Conservation (phyloP, 768 basidiomycete genomes). For the Lentinula detonsa region DNA sequence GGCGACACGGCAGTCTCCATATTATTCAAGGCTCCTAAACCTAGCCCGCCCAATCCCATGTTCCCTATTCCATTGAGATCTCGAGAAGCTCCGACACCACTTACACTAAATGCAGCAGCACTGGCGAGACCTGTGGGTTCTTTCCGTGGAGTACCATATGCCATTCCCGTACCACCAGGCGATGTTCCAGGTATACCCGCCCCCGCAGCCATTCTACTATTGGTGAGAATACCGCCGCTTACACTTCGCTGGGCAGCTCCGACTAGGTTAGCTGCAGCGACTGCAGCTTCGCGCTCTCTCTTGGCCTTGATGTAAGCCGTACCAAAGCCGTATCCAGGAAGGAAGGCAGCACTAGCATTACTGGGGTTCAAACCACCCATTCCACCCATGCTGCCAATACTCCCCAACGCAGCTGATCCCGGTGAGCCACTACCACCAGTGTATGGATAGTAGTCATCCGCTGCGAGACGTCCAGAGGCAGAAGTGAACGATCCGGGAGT, state of each 20-base stretch:
- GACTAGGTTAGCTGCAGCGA: slow-evolving; percentile 7
- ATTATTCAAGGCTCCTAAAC: slow-evolving; percentile 25
- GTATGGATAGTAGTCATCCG: slow-evolving; percentile 21
- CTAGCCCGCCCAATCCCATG: slow-evolving; percentile 15
- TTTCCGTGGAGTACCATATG: neutral
- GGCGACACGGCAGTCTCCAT: slow-evolving; percentile 47
- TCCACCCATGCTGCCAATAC: slow-evolving; percentile 20
- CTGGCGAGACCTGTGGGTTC: neutral
- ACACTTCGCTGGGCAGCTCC: neutral
- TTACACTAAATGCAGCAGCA: slow-evolving; percentile 1
- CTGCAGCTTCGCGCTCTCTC: slow-evolving; percentile 20
- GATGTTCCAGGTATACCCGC: slow-evolving; percentile 1
- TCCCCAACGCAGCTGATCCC: neutral
- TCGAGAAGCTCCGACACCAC: slow-evolving; percentile 7
- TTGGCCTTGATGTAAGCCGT: slow-evolving; percentile 56
- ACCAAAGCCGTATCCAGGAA: slow-evolving; percentile 65
- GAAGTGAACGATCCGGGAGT: slow-evolving; percentile 44
- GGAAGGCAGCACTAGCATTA: slow-evolving; percentile 79
- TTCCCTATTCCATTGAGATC: neutral
- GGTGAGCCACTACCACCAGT: slow-evolving; percentile 22
- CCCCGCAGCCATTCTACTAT: neutral
- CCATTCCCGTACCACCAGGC: neutral
- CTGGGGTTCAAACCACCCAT: slow-evolving; percentile 49
- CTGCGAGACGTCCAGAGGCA: slow-evolving; percentile 17
- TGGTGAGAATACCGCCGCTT: neutral